Percentiles rank a stretch among this genome's conserved stretches.
Evolutionary conservation across 768 basidiomycete genomes (phyloP).

Genomic region (Amylocystis lapponica): DNA sequence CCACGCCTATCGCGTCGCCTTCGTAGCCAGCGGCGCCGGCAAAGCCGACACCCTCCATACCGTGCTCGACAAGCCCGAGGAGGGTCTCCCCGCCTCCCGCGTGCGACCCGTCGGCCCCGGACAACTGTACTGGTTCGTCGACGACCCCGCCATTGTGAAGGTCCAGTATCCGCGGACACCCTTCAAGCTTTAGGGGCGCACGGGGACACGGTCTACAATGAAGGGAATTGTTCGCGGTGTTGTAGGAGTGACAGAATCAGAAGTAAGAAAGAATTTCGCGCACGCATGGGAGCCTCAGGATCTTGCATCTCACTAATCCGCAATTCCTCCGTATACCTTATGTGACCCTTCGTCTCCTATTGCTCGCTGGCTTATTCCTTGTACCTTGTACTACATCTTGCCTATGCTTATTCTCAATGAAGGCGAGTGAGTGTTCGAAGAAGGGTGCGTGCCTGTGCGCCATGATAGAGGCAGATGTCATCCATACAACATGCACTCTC

Average conservation of each 20-base stretch:
- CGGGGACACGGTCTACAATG: not conserved
- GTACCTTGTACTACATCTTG: not conserved
- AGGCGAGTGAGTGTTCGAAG: too few relatives aligned
- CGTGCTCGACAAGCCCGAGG: conserved; percentile 78
- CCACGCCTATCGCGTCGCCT: conserved; percentile 81
- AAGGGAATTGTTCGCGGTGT: not conserved
- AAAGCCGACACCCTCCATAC: conserved; percentile 71
- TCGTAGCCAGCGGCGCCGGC: conserved; percentile 78
- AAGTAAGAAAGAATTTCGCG: not conserved
- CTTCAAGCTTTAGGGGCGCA: conserved; percentile 45
- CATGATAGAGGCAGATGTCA: not conserved
- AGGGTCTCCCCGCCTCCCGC: conserved; percentile 74
- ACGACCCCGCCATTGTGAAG: conserved; percentile 72
- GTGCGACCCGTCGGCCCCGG: conserved; percentile 78
- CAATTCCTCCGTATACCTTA: not conserved
- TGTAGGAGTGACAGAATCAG: not conserved
- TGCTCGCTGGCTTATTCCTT: not conserved
- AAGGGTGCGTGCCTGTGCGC: too few relatives aligned
- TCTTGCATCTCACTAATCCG: conserved; percentile 2
- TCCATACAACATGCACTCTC: not conserved
- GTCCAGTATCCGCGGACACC: conserved; percentile 50
- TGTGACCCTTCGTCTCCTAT: not conserved
- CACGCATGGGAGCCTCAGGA: not conserved
- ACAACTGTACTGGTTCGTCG: conserved; percentile 91
- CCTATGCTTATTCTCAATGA: not conserved